A percentile compares a stretch with the other conserved stretches of the same genome.
phyloP scores from a whole-genome alignment of 2,329 filamentous ascomycete species.

The Claviceps paspali region DNA sequence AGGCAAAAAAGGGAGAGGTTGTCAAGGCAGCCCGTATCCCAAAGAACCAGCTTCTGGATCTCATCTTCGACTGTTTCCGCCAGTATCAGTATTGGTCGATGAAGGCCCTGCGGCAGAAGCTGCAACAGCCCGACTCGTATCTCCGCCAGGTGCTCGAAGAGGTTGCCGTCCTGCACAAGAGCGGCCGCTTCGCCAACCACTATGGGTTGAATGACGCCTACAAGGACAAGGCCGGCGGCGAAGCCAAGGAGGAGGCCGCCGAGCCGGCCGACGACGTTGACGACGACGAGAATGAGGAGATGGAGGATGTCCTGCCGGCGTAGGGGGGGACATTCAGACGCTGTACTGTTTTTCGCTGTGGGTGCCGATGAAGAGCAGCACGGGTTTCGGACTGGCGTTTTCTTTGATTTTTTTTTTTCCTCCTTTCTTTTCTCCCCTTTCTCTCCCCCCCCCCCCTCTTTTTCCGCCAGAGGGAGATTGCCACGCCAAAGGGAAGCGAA shows the following conservation, averaged over 20 bases:
- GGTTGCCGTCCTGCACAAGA: constrained; percentile 69
- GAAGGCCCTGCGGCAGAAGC: constrained; percentile 60
- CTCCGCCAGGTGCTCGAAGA: constrained; percentile 73
- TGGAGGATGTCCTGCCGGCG: constrained; percentile 55
- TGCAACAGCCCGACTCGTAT: constrained; percentile 86
- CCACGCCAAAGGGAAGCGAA: neutral
- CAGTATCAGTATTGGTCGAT: constrained; percentile 90
- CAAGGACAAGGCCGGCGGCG: constrained; percentile 21
- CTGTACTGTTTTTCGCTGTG: too few relatives aligned
- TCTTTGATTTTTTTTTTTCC: too few relatives aligned
- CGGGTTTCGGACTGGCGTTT: too few relatives aligned
- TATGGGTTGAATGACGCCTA: constrained; percentile 61
- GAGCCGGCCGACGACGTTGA: constrained; percentile 48
- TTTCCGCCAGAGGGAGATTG: too few relatives aligned
- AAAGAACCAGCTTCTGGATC: constrained; percentile 74
- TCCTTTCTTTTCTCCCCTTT: too few relatives aligned
- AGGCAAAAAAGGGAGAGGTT: constrained; percentile 52
- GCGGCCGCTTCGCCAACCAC: constrained; percentile 69
- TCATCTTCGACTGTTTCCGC: constrained; percentile 70
- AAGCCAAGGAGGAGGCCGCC: constrained; percentile 36
- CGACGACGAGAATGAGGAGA: constrained; percentile 55
- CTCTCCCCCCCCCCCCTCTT: too few relatives aligned
- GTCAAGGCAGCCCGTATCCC: constrained; percentile 78
- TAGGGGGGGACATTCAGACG: too few relatives aligned
- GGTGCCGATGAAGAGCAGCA: too few relatives aligned